Percentiles rank a stretch among this genome's conserved stretches.
phyloP scores from a whole-genome alignment of 2,329 filamentous ascomycete genomes.

The Colletotrichum simmondsii region DNA sequence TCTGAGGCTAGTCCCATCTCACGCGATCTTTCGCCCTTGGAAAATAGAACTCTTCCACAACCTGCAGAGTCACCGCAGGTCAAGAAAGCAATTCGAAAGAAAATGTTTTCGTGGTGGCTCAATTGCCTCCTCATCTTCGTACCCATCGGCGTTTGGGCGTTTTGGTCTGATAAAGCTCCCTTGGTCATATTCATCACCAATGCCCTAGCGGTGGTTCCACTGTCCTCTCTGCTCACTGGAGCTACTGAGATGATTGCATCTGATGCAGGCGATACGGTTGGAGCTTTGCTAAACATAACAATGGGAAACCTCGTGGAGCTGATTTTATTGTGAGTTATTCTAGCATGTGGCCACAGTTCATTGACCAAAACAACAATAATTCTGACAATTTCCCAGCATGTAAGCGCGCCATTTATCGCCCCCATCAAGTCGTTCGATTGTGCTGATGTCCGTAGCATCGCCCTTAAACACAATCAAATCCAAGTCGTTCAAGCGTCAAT shows the following conservation, averaged over 20 bases:
- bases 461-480: constrained; percentile 69
- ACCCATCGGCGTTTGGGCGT: constrained; percentile 72
- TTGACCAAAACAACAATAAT: constrained; percentile 1
- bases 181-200: constrained; percentile 67
- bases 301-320: constrained; percentile 72
- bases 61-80: background rate
- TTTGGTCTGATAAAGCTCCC: constrained; percentile 50
- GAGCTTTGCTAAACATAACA: constrained; percentile 70
- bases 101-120: constrained; percentile 58
- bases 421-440: background rate
- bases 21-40: background rate
- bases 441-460: constrained; percentile 55
- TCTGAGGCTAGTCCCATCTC: background rate
- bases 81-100: constrained; percentile 17
- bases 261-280: constrained; percentile 67
- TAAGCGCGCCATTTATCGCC: constrained; percentile 36
- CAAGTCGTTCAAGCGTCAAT: constrained; percentile 81
- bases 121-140: constrained; percentile 77
- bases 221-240: constrained; percentile 67
- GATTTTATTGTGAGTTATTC: constrained; percentile 63
- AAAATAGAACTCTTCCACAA: background rate
- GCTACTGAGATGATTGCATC: constrained; percentile 69
- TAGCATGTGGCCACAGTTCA: background rate
- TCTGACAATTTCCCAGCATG: constrained; percentile 42
- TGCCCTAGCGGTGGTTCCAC: constrained; percentile 68